Evolutionary conservation across 345 rosid species (phyloP).

Genomic region (Aquilaria malaccensis): DNA sequence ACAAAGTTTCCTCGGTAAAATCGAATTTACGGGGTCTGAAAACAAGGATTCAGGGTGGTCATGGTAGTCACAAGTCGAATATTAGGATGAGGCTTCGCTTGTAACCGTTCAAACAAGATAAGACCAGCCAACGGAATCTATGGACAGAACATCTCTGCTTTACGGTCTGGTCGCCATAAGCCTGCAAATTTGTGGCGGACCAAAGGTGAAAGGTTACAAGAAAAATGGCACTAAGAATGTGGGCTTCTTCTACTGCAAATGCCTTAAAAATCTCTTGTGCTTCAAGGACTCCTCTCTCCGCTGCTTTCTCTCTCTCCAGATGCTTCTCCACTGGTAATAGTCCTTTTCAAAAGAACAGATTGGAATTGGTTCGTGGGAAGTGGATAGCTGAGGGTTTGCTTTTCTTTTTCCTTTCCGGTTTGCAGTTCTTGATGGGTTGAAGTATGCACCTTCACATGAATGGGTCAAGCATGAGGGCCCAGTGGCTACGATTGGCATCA

Average conservation of each 20-base stretch:
- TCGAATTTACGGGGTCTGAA: too few species aligned
- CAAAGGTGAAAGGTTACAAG: conserved; percentile 11
- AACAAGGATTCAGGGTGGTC: too few species aligned
- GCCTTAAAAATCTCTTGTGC: conserved; percentile 64
- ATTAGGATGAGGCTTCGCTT: conserved; percentile 63
- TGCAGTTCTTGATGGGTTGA: conserved; percentile 84
- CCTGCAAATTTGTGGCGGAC: conserved; percentile 12
- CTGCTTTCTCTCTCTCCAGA: conserved; percentile 59
- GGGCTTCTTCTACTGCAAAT: conserved; percentile 96
- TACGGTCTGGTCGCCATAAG: conserved; percentile 8
- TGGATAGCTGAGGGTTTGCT: conserved; percentile 4
- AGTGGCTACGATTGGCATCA: conserved; percentile 83
- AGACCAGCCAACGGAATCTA: conserved; percentile 13
- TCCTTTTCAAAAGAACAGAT: not conserved
- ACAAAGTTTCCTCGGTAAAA: too few species aligned
- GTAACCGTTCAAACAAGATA: conserved; percentile 75
- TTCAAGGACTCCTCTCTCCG: conserved; percentile 34
- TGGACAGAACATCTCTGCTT: not conserved
- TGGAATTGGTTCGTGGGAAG: not conserved
- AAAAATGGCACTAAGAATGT: conserved; percentile 79
- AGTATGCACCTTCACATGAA: conserved; percentile 87
- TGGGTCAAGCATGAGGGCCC: conserved; percentile 95
- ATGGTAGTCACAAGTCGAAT: not conserved
- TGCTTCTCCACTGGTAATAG: conserved; percentile 69
- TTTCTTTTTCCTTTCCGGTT: conserved; percentile 3